Evolutionary conservation across 2,329 filamentous ascomycete genomes (phyloP).

Genomic region (Diaporthe caulivora): DNA sequence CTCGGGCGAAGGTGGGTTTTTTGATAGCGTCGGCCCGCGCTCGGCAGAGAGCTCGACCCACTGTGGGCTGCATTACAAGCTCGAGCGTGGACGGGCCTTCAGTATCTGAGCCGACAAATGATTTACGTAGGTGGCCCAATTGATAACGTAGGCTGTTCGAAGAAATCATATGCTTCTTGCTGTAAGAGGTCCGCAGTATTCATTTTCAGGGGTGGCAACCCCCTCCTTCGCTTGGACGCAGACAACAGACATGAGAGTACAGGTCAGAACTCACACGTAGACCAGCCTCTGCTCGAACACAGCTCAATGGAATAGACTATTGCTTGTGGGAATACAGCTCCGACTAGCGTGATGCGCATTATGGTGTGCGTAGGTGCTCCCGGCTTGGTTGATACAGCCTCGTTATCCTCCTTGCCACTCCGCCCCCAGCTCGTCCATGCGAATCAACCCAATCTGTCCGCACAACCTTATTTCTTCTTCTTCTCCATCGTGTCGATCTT

Average conservation of each 20-base stretch:
- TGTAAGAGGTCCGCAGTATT: too few species aligned
- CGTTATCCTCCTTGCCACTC: background rate
- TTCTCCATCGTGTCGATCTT: slow-evolving; percentile 75
- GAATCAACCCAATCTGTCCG: background rate
- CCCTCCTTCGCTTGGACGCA: background rate
- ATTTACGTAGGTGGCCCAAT: background rate
- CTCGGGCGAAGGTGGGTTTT: slow-evolving; percentile 12
- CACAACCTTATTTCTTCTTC: slow-evolving; percentile 71
- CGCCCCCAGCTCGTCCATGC: background rate
- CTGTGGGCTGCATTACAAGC: background rate
- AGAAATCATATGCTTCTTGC: background rate
- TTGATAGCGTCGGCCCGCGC: slow-evolving; percentile 34
- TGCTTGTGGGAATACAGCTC: background rate
- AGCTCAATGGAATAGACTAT: background rate
- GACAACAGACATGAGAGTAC: background rate
- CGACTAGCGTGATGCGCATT: background rate
- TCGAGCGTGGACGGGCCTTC: background rate
- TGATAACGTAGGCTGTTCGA: background rate
- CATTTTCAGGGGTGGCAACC: background rate
- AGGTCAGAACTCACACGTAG: background rate
- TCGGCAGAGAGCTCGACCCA: slow-evolving; percentile 38
- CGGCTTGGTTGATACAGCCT: slow-evolving; percentile 1
- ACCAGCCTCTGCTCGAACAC: background rate
- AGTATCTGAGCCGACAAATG: background rate
- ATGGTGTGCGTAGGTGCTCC: background rate